Evolutionary conservation across 1,139 yeast species (phyloP), one percentile per base, ranked within the genome.

Genomic region (Pichia sp.): DNA sequence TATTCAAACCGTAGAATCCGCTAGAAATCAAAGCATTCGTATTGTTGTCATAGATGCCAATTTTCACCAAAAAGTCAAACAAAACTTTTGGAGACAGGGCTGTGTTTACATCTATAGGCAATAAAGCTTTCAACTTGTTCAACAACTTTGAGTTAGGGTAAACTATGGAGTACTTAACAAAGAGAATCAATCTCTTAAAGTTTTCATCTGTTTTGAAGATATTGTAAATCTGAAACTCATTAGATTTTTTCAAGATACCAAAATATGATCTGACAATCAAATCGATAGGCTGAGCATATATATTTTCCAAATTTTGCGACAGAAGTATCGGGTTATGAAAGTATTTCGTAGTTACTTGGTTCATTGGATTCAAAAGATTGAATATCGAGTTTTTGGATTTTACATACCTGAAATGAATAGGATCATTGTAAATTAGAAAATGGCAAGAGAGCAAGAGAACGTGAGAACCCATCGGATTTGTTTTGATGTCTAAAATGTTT

Each of bases 141-240:
- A 55, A 36, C 9, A 67, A 45, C 10, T 46, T 48, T 2, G 55
- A 50, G 58, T 68, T 67, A 10, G 71, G 71, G 51, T 67, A 60
- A 27, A 59, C 59, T 12, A 66, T 60, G 8, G 64, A 56, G 41
- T 64, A 66, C 51, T 62, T 61, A 30, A 68, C 60, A 27, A 64
- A 57, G n/a, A 60, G 48, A 7, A 67, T 54, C n/a, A 66, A 48
- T 14, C 54, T 52, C 17, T 49, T 54, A 33, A 62, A 62, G 7
- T 51, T 48, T 10, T 52, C 53, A 46, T 63, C 63, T 7, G 54
- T 55, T 14, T 57, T 54, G 5, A 53, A 50, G 9, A 58, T 46
- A 38, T 58, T 55, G 30, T 58, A 60, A 24, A 59, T 51, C 36
- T 58, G 59, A 40, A 59, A 63, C 6, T 51, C 30, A 43, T 61